Evolutionary conservation across 2,329 filamentous ascomycete genomes (phyloP).

Genomic region (Paecilomyces fulvus): DNA sequence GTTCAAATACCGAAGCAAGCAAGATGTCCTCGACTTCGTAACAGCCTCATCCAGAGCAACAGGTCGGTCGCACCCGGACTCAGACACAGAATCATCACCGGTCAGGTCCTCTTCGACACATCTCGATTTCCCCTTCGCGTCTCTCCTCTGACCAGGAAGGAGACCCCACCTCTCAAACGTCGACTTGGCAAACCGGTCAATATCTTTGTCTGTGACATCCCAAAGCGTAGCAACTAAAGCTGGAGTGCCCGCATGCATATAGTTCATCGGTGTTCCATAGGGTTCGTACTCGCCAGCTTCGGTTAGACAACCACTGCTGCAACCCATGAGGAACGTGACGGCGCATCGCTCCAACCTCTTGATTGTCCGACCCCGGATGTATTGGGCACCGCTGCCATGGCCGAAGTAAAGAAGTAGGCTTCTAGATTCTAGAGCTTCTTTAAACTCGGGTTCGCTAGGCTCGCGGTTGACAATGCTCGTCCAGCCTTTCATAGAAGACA

Average conservation of each 20-base stretch:
- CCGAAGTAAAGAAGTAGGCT: conserved; percentile 88
- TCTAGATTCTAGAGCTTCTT: conserved; percentile 53
- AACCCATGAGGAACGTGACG: conserved; percentile 85
- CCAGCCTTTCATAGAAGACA: conserved; percentile 55
- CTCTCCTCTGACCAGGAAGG: conserved; percentile 37
- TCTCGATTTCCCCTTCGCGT: conserved; percentile 20
- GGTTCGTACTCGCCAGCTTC: conserved; percentile 83
- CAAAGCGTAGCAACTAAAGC: conserved; percentile 88
- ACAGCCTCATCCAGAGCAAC: conserved; percentile 73
- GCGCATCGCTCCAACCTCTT: conserved; percentile 71
- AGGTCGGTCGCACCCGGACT: conserved; percentile 22
- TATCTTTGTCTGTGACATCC: conserved; percentile 97
- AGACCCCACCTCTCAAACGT: conserved; percentile 84
- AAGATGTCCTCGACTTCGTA: conserved; percentile 63
- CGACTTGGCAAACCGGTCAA: conserved; percentile 78
- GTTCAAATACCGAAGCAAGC: conserved; percentile 82
- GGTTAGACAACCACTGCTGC: conserved; percentile 71
- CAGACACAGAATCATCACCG: conserved; percentile 16
- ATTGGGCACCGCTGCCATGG: conserved; percentile 90
- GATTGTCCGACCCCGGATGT: conserved; percentile 77
- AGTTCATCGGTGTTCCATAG: conserved; percentile 84
- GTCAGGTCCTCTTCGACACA: conserved; percentile 14
- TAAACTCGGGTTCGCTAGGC: conserved; percentile 73
- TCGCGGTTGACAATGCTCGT: conserved; percentile 56
- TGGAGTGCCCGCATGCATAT: conserved; percentile 78